Base-by-base conservation (phyloP, 805 yeast genomes). In the Yarrowia bubula region DNA sequence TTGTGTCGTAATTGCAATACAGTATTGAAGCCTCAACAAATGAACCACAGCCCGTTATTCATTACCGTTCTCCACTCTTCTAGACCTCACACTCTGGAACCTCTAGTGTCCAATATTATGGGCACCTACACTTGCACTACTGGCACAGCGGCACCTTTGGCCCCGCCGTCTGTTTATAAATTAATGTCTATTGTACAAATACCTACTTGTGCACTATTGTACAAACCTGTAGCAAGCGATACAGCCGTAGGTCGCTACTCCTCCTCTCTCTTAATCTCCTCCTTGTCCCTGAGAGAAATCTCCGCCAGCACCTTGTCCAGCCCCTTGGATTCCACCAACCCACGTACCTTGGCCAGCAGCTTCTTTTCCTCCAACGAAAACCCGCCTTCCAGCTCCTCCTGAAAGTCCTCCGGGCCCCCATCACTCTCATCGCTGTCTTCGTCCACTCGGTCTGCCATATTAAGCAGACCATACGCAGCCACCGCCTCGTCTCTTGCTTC, bases 401-500 rank as follows among this genome's bases (percentile, higher is more conserved):
- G 17, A 35, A 33, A 35, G 5, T 38, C 35, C 15, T 53, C 44
- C 4, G 43, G 53, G 11, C 60, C 60, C 6, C 39, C 60, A 9
- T 53, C 57, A 9, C 41, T 50, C 32, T 35, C 35, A 1, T 39
- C 39, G 14, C 14, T 22, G 18, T 32, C 53, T 4, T 47, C 53
- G 6, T 39, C 39, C 6, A 39, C 41, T 7, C 32, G 22, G 9
- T 38, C 42, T 22, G 41, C 51, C 64, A 58, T 43, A 15, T 43
- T 51, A 42, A 58, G n/a, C 64, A 58, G 33, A 14, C 43, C 64
- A 42, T 58, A 58, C 33, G 64, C 64, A 17, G 64, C 64, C 51
- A 44, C 43, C 35, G 51, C 67, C 57, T 74, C 72, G 47, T 77
- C 73, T 7, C 75, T 69, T 65, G 73, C 72, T 66, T 75, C 76